A percentile compares a stretch with the other conserved stretches of the same genome.
Conservation (phyloP, 345 rosid genomes). For the Eucalyptus polyanthemos region DNA sequence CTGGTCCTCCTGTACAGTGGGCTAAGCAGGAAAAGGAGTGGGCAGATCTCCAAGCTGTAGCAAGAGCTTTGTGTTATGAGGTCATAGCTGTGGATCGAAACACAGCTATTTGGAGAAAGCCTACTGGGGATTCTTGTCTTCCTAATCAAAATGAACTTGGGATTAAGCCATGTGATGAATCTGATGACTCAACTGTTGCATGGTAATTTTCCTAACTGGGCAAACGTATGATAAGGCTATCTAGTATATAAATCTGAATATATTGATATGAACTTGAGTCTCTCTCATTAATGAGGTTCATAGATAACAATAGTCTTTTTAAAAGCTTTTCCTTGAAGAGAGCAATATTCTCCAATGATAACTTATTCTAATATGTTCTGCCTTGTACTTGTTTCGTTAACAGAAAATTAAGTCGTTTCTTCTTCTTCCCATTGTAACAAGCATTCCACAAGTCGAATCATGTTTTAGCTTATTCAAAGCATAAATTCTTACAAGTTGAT, state of each 20-base stretch:
- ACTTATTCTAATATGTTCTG: not conserved
- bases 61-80: slow-evolving; percentile 83
- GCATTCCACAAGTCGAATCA: not conserved
- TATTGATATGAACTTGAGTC: not conserved
- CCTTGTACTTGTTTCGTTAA: not conserved
- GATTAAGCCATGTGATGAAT: slow-evolving; percentile 59
- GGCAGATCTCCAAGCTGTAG: slow-evolving; percentile 96
- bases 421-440: not conserved
- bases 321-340: not conserved
- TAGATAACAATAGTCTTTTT: not conserved
- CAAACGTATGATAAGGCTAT: not conserved
- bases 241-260: not conserved
- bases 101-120: slow-evolving; percentile 97
- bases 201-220: slow-evolving; percentile 36
- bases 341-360: not conserved
- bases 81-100: slow-evolving; percentile 82
- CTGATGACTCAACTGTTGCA: slow-evolving; percentile 56
- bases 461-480: not conserved
- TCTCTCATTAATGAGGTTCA: not conserved
- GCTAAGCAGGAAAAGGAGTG: slow-evolving; percentile 97
- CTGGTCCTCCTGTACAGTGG: slow-evolving; percentile 99
- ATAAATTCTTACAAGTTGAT: not conserved
- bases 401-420: not conserved
- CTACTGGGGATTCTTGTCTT: slow-evolving; percentile 59
- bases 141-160: slow-evolving; percentile 69